Evolutionary conservation across 768 basidiomycete genomes (phyloP).

Genomic region (Pisolithus tinctorius): DNA sequence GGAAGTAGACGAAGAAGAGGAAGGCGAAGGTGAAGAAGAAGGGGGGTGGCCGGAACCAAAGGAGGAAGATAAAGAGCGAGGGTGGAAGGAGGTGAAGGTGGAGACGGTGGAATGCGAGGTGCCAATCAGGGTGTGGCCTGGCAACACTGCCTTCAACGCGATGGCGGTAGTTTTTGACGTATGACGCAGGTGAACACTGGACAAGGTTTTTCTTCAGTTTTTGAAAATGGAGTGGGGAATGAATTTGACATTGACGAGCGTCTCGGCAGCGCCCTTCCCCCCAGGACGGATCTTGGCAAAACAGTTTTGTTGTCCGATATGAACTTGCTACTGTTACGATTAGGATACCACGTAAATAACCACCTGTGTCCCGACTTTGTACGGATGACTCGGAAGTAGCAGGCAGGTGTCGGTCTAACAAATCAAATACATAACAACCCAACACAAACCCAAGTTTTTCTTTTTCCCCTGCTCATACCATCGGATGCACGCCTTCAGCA

Average conservation of each 20-base stretch:
- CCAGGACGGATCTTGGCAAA: too few relatives aligned
- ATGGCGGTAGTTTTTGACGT: constrained; percentile 75
- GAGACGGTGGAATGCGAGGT: constrained; percentile 96
- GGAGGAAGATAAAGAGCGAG: constrained; percentile 48
- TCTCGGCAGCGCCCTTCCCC: too few relatives aligned
- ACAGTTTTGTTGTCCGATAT: too few relatives aligned
- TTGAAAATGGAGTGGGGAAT: too few relatives aligned
- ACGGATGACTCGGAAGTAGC: too few relatives aligned
- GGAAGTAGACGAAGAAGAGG: constrained; percentile 20
- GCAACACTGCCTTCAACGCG: constrained; percentile 81
- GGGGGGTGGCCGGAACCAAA: constrained; percentile 35
- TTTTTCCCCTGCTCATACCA: constrained; percentile 37
- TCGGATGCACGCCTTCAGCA: constrained; percentile 46
- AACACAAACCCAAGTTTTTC: neutral
- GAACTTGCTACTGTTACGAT: too few relatives aligned
- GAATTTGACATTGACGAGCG: too few relatives aligned
- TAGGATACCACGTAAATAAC: too few relatives aligned
- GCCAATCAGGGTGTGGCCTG: constrained; percentile 81
- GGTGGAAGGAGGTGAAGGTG: constrained; percentile 59
- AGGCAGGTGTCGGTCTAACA: too few relatives aligned
- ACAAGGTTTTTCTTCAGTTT: too few relatives aligned
- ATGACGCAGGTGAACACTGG: constrained; percentile 19
- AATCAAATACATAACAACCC: too few relatives aligned
- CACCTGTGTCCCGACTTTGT: too few relatives aligned
- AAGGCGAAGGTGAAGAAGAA: constrained; percentile 6